These are phyloP conservation scores for Dipodascus geniculatus DNA, from an alignment of 805 yeast species.

Conservation along the genomic window DNA sequence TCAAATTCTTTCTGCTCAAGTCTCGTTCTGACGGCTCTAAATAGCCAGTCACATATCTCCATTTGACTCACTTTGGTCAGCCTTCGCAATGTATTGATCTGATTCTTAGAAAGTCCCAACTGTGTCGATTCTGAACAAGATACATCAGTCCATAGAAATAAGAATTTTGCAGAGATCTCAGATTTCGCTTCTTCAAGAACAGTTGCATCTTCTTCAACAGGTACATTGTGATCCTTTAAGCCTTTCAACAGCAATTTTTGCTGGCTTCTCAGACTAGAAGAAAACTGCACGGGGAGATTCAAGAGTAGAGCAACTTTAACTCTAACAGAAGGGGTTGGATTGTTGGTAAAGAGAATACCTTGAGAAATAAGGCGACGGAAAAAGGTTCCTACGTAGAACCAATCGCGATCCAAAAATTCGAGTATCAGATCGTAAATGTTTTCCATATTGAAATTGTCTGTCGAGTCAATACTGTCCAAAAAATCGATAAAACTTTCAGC, in stretches of 20 bases:
- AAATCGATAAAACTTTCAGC: slow-evolving; percentile 17
- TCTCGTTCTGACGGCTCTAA: slow-evolving; percentile 4
- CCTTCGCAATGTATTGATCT: neutral
- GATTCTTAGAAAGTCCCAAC: slow-evolving; percentile 3
- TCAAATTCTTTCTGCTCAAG: slow-evolving; percentile 1
- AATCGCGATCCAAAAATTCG: slow-evolving; percentile 36
- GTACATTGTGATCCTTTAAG: neutral
- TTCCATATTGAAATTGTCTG: slow-evolving; percentile 9
- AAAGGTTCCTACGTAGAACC: slow-evolving; percentile 53
- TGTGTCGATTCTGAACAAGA: neutral
- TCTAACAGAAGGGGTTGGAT: neutral
- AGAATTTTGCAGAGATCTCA: neutral
- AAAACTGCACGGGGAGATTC: neutral
- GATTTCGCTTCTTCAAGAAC: slow-evolving; percentile 3
- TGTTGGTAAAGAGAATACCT: slow-evolving; percentile 57
- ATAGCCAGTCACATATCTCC: slow-evolving; percentile 7
- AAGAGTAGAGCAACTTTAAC: slow-evolving; percentile 1
- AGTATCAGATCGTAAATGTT: slow-evolving; percentile 33
- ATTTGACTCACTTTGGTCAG: slow-evolving; percentile 7
- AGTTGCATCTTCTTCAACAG: neutral
- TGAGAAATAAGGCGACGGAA: slow-evolving; percentile 73
- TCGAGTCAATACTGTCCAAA: slow-evolving; percentile 11
- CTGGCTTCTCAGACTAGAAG: slow-evolving; percentile 5
- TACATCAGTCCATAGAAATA: slow-evolving; percentile 4
- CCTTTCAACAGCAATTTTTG: slow-evolving; percentile 10